These are phyloP conservation scores for Astrothelium macrocarpum DNA, from an alignment of 495 filamentous ascomycete species.

Conservation along the genomic window DNA sequence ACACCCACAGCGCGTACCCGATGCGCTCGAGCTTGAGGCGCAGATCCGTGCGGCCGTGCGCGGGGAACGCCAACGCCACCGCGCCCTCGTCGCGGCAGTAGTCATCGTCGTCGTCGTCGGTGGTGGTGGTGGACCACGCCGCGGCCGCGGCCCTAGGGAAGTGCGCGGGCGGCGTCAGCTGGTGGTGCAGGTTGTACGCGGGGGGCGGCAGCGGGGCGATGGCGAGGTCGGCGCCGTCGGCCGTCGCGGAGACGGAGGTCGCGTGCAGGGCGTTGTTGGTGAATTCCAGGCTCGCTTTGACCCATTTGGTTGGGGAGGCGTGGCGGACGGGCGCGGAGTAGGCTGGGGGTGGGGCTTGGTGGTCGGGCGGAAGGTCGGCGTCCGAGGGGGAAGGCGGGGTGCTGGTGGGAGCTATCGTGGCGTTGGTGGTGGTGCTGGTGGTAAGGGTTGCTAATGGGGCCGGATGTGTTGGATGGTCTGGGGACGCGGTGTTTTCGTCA, in stretches of 20 bases:
- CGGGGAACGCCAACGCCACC: no score
- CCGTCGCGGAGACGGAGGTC: constrained; percentile 46
- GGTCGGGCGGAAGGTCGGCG: no score
- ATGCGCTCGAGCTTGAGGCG: constrained; percentile 52
- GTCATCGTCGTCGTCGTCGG: no score
- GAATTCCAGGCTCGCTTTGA: constrained; percentile 39
- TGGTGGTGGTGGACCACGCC: no score
- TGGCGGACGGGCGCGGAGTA: constrained; percentile 23
- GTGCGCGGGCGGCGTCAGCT: no score
- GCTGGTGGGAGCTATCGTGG: no score
- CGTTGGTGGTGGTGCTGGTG: no score
- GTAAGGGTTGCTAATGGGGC: no score
- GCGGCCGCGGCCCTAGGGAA: no score
- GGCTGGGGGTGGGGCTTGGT: constrained; percentile 21
- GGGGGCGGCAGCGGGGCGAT: constrained; percentile 39
- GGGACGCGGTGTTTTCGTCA: not conserved
- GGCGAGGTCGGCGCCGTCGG: constrained; percentile 50
- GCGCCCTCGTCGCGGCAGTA: no score
- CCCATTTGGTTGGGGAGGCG: constrained; percentile 53
- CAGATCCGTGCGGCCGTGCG: constrained; percentile 26
- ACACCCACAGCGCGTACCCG: constrained; percentile 48
- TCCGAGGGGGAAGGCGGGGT: no score
- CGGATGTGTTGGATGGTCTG: no score
- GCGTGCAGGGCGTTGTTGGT: constrained; percentile 43
- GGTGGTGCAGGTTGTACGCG: constrained; percentile 20